These are phyloP conservation scores for Chlorella sp. DNA, from an alignment of 139 green algal species.

Conservation along the genomic window DNA sequence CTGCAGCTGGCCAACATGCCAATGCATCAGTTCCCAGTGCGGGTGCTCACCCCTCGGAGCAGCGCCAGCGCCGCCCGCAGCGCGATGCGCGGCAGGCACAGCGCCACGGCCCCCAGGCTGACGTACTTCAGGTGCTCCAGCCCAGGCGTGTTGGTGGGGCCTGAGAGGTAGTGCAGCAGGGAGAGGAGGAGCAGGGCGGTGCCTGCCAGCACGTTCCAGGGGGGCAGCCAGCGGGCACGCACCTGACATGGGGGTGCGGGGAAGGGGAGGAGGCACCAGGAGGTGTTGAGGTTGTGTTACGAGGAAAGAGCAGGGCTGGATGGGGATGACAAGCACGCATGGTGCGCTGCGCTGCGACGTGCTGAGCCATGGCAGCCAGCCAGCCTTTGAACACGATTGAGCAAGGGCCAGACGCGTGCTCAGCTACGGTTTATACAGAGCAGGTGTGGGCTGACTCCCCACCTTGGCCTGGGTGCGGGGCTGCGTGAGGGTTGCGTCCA, in stretches of 20 bases:
- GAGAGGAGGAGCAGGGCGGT: constrained; percentile 61
- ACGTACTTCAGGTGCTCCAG: constrained; percentile 66
- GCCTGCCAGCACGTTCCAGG: constrained; percentile 42
- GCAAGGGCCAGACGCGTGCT: no score
- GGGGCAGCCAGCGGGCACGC: constrained; percentile 36
- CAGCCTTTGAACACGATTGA: no score
- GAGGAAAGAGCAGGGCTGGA: not conserved
- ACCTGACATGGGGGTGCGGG: not conserved
- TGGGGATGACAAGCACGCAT: no score
- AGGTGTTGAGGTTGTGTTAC: not conserved
- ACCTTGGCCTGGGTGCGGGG: constrained; percentile 7
- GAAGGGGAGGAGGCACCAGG: no score
- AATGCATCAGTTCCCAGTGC: not conserved
- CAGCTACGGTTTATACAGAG: not conserved
- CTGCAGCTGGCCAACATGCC: no score
- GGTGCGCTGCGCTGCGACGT: no score
- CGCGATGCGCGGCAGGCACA: constrained; percentile 51
- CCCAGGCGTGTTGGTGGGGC: constrained; percentile 18
- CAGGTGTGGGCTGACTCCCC: not conserved
- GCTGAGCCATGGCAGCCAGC: no score
- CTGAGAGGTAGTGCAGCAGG: constrained; percentile 61
- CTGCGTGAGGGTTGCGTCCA: constrained; percentile 63
- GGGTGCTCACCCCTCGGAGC: constrained; percentile 39
- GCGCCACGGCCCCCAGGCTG: constrained; percentile 52
- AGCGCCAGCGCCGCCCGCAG: constrained; percentile 51